These are phyloP conservation scores for Erysimum cheiri DNA, from an alignment of 441 rosid genomes.

Conservation along the genomic window DNA sequence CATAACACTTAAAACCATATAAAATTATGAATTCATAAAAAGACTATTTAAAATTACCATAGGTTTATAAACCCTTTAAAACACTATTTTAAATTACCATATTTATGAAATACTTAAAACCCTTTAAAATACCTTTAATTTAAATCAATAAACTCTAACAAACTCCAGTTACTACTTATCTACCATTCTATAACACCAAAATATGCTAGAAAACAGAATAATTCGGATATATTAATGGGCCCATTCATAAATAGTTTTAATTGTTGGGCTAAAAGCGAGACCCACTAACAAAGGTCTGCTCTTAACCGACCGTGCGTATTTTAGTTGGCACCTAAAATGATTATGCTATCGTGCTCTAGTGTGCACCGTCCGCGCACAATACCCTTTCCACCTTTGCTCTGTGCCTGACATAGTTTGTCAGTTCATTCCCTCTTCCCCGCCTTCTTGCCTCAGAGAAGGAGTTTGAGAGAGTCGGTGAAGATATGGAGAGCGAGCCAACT, in stretches of 20 bases:
- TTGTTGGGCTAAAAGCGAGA: neutral
- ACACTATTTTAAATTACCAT: neutral
- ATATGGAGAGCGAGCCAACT: slow-evolving; percentile 68
- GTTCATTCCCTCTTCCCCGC: slow-evolving; percentile 34
- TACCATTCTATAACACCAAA: no score
- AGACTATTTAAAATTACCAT: no score
- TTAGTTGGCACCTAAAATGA: neutral
- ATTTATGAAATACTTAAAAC: neutral
- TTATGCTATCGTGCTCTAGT: slow-evolving; percentile 1
- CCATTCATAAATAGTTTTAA: neutral
- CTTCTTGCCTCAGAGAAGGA: slow-evolving; percentile 14
- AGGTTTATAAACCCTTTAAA: no score
- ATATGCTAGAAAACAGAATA: neutral
- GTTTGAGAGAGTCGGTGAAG: slow-evolving; percentile 22
- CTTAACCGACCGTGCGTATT: slow-evolving; percentile 17
- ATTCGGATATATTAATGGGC: neutral
- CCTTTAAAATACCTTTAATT: neutral
- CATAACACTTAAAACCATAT: no score
- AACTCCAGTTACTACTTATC: no score
- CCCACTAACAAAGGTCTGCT: neutral
- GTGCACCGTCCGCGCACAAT: slow-evolving; percentile 31
- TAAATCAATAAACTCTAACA: neutral
- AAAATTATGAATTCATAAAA: no score
- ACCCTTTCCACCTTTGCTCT: neutral
- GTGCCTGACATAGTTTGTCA: slow-evolving; percentile 5